Evolutionary conservation across 169 alveolate genomes (phyloP).

Genomic region (Cystoisospora suis): DNA sequence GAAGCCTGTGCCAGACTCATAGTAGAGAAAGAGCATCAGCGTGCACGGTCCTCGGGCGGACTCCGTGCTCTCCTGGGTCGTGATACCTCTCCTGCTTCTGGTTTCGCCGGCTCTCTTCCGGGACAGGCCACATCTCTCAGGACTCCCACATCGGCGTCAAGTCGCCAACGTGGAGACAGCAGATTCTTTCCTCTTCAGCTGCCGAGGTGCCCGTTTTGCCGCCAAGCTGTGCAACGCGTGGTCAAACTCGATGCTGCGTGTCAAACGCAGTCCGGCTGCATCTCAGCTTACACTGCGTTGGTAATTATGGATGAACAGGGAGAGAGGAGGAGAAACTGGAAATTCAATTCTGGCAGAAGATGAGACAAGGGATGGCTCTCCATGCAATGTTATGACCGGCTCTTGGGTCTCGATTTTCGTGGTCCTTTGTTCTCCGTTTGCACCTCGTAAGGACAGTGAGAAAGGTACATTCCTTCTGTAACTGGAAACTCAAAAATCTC

Average conservation of each 20-base stretch:
- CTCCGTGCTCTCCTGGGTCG: not conserved
- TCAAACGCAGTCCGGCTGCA: not conserved
- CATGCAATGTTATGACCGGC: too few species aligned
- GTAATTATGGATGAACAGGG: not conserved
- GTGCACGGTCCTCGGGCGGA: not conserved
- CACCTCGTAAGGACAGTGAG: too few species aligned
- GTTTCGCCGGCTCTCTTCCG: not conserved
- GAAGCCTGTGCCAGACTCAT: not conserved
- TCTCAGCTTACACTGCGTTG: not conserved
- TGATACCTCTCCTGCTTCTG: not conserved
- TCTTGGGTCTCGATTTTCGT: too few species aligned
- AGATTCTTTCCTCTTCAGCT: not conserved
- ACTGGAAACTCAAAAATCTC: too few species aligned
- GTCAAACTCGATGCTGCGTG: not conserved
- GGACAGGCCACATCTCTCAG: not conserved
- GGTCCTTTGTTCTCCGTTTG: too few species aligned
- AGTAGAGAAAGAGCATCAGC: conserved; percentile 9
- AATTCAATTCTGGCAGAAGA: too few species aligned
- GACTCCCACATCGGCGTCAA: not conserved
- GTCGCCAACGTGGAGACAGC: not conserved
- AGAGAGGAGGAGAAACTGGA: too few species aligned
- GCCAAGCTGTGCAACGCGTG: not conserved
- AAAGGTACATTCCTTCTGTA: too few species aligned
- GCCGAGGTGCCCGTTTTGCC: conserved; percentile 8
- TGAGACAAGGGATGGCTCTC: too few species aligned